Conservation (phyloP, 2,329 filamentous ascomycete genomes). For the Paracoccidioides brasiliensis region DNA sequence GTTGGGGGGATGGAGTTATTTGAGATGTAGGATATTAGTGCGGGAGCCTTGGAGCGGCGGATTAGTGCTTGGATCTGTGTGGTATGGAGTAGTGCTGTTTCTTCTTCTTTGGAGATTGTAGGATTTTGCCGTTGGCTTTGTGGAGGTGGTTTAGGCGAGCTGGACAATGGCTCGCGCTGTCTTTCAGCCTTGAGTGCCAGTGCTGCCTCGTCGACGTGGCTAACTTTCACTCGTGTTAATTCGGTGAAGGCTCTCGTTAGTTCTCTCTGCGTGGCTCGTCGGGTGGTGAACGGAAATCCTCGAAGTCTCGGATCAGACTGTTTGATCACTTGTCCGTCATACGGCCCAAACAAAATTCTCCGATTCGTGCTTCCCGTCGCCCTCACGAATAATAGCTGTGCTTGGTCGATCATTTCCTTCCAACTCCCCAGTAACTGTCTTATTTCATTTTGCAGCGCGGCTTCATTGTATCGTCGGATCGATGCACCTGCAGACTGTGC, state of each 20-base stretch:
- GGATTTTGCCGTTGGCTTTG: slow-evolving; percentile 32
- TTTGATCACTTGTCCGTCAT: slow-evolving; percentile 73
- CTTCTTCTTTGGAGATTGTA: slow-evolving; percentile 69
- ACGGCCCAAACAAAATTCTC: slow-evolving; percentile 76
- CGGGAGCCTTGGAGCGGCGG: slow-evolving; percentile 78
- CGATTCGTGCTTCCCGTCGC: slow-evolving; percentile 80
- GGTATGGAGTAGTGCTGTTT: slow-evolving; percentile 69
- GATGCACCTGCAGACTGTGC: slow-evolving; percentile 89
- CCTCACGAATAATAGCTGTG: slow-evolving; percentile 76
- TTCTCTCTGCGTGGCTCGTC: slow-evolving; percentile 82
- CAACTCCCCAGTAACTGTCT: slow-evolving; percentile 68
- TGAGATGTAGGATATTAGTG: slow-evolving; percentile 68
- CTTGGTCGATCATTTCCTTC: slow-evolving; percentile 71
- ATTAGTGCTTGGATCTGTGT: slow-evolving; percentile 79
- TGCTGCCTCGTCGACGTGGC: slow-evolving; percentile 57
- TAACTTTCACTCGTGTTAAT: slow-evolving; percentile 77
- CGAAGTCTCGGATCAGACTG: slow-evolving; percentile 68
- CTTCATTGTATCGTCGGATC: slow-evolving; percentile 85
- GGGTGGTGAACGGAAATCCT: slow-evolving; percentile 85
- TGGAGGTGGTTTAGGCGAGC: slow-evolving; percentile 25
- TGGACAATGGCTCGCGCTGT: slow-evolving; percentile 26
- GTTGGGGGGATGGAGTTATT: slow-evolving; percentile 58
- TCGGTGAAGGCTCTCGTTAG: slow-evolving; percentile 92
- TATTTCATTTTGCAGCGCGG: slow-evolving; percentile 78
- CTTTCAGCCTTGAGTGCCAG: slow-evolving; percentile 39